Conservation (phyloP, 805 yeast species). For the Pachysolen tannophilus region DNA sequence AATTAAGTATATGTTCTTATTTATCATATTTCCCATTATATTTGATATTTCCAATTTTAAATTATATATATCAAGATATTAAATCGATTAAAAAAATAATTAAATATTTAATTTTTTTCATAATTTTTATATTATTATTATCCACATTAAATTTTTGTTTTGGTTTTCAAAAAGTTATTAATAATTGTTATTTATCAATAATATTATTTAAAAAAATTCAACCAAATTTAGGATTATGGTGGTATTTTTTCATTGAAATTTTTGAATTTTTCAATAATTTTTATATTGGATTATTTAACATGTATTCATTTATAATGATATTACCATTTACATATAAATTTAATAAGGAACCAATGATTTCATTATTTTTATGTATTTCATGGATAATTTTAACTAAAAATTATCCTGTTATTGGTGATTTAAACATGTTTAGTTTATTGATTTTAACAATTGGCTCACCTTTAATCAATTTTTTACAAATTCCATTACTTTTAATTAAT, state of each 20-base stretch:
- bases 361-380: constrained; percentile 43
- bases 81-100: constrained; percentile 9
- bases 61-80: constrained; percentile 13
- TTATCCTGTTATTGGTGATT: constrained; percentile 80
- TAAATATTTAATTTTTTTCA: constrained; percentile 21
- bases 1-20: constrained; percentile 57
- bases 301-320: constrained; percentile 58
- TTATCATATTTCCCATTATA: constrained; percentile 56
- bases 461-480: constrained; percentile 18
- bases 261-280: constrained; percentile 83
- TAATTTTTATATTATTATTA: constrained; percentile 19
- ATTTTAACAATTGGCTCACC: constrained; percentile 22
- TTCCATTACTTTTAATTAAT: constrained; percentile 20
- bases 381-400: constrained; percentile 60
- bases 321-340: constrained; percentile 73
- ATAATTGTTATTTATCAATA: constrained; percentile 20
- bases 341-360: constrained; percentile 30
- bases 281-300: constrained; percentile 75
- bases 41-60: constrained; percentile 50
- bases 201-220: constrained; percentile 60
- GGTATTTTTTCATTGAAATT: constrained; percentile 96
- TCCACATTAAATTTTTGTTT: constrained; percentile 25
- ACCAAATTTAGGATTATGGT: constrained; percentile 96
- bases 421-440: constrained; percentile 32
- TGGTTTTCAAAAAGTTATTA: constrained; percentile 1